Evolutionary conservation across 2,329 filamentous ascomycete species (phyloP), one percentile per base, ranked within the genome.

Genomic region (Alternaria rosae): DNA sequence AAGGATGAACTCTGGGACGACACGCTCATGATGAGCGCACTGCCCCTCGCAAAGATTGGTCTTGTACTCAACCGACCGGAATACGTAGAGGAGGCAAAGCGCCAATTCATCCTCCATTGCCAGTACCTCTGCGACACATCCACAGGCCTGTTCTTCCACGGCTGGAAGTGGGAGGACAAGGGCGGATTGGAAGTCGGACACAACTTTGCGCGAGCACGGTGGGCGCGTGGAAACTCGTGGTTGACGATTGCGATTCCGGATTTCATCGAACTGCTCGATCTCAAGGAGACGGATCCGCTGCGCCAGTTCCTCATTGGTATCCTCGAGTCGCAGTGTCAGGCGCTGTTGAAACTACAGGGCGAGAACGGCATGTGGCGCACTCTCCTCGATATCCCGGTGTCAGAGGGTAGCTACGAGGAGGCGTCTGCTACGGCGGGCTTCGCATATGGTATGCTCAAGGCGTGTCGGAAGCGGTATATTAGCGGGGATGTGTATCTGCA

Each of bases 21-120:
- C 76, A 94, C 92, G 6, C 83, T 94, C 45, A 94, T 94, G 91
- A 94, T 94, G 92, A 93, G 91, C 1, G 91, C 93, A 6, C 81
- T 94, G 79, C 92, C 92, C 2, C 83, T 94, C 17, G 91, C 91
- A 17, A 94, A 94, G 81, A 93, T 93, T 63, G 92, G 92, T 1
- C 85, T 89, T 58, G 82, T 93, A 5, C 84, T 94, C 3, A 83
- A 86, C 63, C 83, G 91, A 2, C 89, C 90, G 0, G 86, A 91
- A 67, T 94, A 94, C 74, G 83, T 94, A 25, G 89, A 88, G 43
- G 92, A 94, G 79, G 91, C 91, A 11, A 92, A 92, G 80, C 83
- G 86, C 8, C 92, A 94, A 77, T 93, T 93, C 73, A 82, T 94
- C 44, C 80, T 93, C 13, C 92, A 94, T 70, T 87, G 93, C 69